These are phyloP conservation scores for Echeveria elegans DNA, from an alignment of 164 flowering plant genomes.

Conservation along the genomic window DNA sequence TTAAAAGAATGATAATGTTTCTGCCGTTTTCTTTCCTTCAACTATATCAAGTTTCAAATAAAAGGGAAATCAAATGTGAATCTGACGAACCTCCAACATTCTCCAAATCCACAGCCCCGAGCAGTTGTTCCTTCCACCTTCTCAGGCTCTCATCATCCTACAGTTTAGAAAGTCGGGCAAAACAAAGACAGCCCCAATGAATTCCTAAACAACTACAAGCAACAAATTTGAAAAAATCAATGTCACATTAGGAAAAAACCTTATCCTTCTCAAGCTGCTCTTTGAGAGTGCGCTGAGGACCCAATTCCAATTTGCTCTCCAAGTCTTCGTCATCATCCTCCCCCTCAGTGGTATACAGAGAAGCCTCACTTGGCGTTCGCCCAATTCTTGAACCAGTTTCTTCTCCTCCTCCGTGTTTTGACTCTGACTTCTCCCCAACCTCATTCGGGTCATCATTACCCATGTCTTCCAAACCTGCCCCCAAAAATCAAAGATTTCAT, in stretches of 20 bases:
- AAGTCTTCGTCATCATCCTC: neutral
- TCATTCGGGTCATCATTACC: slow-evolving; percentile 1
- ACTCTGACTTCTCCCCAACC: neutral
- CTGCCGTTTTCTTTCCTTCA: too few species aligned
- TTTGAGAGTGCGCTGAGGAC: slow-evolving; percentile 65
- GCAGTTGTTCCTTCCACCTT: slow-evolving; percentile 5
- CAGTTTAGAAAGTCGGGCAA: neutral
- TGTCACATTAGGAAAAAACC: slow-evolving; percentile 24
- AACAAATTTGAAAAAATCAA: neutral
- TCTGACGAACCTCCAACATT: slow-evolving; percentile 14
- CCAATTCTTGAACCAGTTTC: slow-evolving; percentile 1
- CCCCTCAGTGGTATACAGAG: neutral
- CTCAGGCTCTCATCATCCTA: slow-evolving; percentile 18
- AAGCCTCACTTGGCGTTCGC: neutral
- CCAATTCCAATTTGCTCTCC: slow-evolving; percentile 34
- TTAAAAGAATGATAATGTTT: neutral
- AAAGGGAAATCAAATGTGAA: neutral
- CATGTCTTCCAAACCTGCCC: neutral
- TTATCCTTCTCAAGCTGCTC: slow-evolving; percentile 76
- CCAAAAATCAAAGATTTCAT: neutral
- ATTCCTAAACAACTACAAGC: neutral
- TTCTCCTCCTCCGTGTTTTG: neutral
- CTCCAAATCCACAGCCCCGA: neutral
- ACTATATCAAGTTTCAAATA: too few species aligned
- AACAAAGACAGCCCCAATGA: slow-evolving; percentile 6